Evolutionary conservation across 176 grass and related monocot genomes (phyloP), one percentile per base, ranked within the genome.

Genomic region (Aegilops bicornis): DNA sequence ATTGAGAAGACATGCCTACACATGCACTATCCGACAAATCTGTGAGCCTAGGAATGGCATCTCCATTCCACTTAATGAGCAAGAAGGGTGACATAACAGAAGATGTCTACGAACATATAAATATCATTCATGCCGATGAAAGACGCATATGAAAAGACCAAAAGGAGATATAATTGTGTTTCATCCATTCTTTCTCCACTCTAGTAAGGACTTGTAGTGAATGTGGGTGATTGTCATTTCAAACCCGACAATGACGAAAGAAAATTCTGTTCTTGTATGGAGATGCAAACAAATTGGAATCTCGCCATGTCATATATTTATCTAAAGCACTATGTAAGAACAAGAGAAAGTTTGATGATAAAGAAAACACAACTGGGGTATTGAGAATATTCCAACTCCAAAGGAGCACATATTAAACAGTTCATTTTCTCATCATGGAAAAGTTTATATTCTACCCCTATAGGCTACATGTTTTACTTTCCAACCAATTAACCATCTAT

Each of bases 141-240:
- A 81, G 79, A 78, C 39, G 27, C 31, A 15, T 15, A 67, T 37
- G 16, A 65, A 4, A 30, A 80, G 25, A 84, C 56, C 61, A 61
- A 6, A 77, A 60, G 24, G 58, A 23, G 11, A 76, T 20, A 68
- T 47, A 47, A 77, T 39, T 50, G 3, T 86, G 47, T 77, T 70
- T 17, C 25, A 31, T 81, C 10, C 0, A n/a, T 39, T 32, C 7
- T 82, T 86, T 76, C 48, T 14, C 16, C 48, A 24, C 37, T 29
- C 37, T 22, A 50, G 50, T 37, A 47, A 68, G 13, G 62, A 22
- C 10, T 42, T 59, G 80, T 19, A 29, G 22, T 84, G 22, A 87
- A 36, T 87, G 68, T 60, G 22, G 60, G 68, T 79, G 35, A 80
- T 8, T 91, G 76, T 84, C 85, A 87, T 87, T 87, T 87, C 81